Evolutionary conservation across 768 basidiomycete species (phyloP).

Genomic region (Lentinula raphanica): DNA sequence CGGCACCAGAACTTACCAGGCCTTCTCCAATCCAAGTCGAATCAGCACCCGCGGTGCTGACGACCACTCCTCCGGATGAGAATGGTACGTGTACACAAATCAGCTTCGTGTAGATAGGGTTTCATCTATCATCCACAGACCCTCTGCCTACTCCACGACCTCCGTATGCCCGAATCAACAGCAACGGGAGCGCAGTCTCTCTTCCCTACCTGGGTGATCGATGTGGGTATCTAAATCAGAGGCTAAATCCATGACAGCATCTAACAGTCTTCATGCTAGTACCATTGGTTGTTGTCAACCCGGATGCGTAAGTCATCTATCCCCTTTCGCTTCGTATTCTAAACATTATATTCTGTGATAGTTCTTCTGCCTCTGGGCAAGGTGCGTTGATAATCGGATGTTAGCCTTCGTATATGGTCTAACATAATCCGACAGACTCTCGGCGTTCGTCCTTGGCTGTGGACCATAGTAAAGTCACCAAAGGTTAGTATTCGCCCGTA

Average conservation of each 20-base stretch:
- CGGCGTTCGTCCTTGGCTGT: constrained; percentile 1
- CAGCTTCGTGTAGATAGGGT: neutral
- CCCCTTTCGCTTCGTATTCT: neutral
- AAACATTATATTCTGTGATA: neutral
- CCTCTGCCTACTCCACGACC: constrained; percentile 1
- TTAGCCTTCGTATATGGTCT: no score
- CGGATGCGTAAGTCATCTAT: neutral
- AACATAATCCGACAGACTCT: neutral
- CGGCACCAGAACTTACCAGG: constrained; percentile 1
- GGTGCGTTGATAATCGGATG: neutral
- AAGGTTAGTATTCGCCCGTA: neutral
- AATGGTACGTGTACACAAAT: neutral
- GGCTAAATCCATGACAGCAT: neutral
- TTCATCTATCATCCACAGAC: neutral
- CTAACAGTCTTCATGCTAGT: neutral
- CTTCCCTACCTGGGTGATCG: neutral
- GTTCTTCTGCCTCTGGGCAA: constrained; percentile 3
- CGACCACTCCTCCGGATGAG: neutral
- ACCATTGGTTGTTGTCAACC: constrained; percentile 5
- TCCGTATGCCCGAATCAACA: neutral
- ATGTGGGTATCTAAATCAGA: neutral
- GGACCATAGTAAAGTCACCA: neutral
- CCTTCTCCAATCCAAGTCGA: neutral
- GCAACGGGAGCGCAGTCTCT: constrained; percentile 1
- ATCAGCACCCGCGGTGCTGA: constrained; percentile 5